A percentile compares a stretch with the other conserved stretches of the same genome.
Conservation (phyloP, 495 filamentous ascomycete genomes). For the Pseudoneurospora amorphoporcata region DNA sequence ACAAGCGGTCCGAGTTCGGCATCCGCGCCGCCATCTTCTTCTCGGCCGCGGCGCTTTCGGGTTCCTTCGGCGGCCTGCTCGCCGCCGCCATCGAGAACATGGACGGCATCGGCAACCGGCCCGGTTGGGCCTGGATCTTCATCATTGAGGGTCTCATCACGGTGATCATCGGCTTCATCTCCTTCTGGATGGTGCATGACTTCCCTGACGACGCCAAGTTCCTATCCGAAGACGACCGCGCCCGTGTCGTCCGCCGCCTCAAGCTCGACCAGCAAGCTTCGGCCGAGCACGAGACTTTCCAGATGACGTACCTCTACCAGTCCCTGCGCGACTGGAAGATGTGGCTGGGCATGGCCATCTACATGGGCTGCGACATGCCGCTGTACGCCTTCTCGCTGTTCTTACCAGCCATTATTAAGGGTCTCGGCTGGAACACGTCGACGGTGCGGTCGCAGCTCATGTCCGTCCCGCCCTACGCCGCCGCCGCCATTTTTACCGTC, state of each 20-base stretch:
- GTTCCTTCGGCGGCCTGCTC: constrained; percentile 77
- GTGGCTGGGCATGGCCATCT: constrained; percentile 63
- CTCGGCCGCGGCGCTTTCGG: constrained; percentile 73
- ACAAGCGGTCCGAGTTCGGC: constrained; percentile 72
- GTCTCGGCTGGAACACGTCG: constrained; percentile 54
- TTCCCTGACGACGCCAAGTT: constrained; percentile 80
- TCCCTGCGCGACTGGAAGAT: constrained; percentile 84
- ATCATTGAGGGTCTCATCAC: constrained; percentile 70
- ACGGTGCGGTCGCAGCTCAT: constrained; percentile 67
- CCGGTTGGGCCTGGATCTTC: constrained; percentile 83
- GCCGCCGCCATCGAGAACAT: constrained; percentile 69
- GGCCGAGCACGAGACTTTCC: constrained; percentile 71
- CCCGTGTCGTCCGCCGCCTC: constrained; percentile 63
- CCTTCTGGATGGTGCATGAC: constrained; percentile 81
- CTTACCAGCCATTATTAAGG: constrained; percentile 71
- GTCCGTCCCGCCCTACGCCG: constrained; percentile 82
- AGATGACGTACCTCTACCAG: constrained; percentile 63
- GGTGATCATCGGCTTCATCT: constrained; percentile 58
- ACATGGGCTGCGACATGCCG: constrained; percentile 65
- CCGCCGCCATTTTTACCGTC: constrained; percentile 67
- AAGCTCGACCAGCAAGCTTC: constrained; percentile 66
- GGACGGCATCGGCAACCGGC: constrained; percentile 54
- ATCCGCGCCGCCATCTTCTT: constrained; percentile 73
- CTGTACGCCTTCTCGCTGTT: constrained; percentile 91
- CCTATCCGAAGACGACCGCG: constrained; percentile 59